Percentiles rank a stretch among this genome's conserved stretches.
phyloP scores from a whole-genome alignment of 2,329 filamentous ascomycete genomes.

The Fusarium sublunatum region DNA sequence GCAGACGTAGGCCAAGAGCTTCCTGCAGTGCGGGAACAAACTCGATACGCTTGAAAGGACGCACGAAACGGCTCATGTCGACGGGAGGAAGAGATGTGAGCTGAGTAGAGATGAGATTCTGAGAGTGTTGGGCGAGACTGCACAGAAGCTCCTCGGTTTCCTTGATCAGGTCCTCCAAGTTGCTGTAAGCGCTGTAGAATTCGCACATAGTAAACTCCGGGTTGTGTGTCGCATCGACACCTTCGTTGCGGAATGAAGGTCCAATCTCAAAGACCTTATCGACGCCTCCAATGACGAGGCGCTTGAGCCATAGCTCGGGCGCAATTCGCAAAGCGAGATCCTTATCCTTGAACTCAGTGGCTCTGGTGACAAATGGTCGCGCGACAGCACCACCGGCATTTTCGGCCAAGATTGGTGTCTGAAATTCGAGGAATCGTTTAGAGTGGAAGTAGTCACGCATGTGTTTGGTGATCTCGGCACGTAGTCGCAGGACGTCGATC shows the following conservation, averaged over 20 bases:
- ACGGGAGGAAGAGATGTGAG: slow-evolving; percentile 61
- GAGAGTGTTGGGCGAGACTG: slow-evolving; percentile 66
- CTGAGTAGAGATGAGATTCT: slow-evolving; percentile 57
- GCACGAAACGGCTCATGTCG: slow-evolving; percentile 60
- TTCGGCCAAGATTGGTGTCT: slow-evolving; percentile 86
- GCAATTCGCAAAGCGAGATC: slow-evolving; percentile 86
- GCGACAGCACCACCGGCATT: slow-evolving; percentile 89
- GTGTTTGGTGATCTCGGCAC: slow-evolving; percentile 78
- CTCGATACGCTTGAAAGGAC: slow-evolving; percentile 75
- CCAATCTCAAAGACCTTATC: slow-evolving; percentile 94
- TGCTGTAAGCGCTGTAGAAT: slow-evolving; percentile 90
- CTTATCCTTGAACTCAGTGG: slow-evolving; percentile 79
- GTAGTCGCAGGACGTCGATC: slow-evolving; percentile 76
- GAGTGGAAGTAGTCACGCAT: slow-evolving; percentile 80
- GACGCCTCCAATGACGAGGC: slow-evolving; percentile 88
- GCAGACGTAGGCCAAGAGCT: slow-evolving; percentile 72
- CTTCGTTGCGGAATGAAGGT: slow-evolving; percentile 92
- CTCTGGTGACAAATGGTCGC: slow-evolving; percentile 83
- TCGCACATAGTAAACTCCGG: slow-evolving; percentile 98
- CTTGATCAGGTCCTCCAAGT: slow-evolving; percentile 77
- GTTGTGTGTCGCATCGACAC: slow-evolving; percentile 90
- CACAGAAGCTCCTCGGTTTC: slow-evolving; percentile 79
- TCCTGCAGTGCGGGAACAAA: slow-evolving; percentile 85
- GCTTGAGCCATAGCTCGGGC: slow-evolving; percentile 94
- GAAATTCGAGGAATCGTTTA: slow-evolving; percentile 83